These are phyloP conservation scores for Torrubiellomyces zombiae DNA, from an alignment of 2,329 filamentous ascomycete species.

Conservation along the genomic window DNA sequence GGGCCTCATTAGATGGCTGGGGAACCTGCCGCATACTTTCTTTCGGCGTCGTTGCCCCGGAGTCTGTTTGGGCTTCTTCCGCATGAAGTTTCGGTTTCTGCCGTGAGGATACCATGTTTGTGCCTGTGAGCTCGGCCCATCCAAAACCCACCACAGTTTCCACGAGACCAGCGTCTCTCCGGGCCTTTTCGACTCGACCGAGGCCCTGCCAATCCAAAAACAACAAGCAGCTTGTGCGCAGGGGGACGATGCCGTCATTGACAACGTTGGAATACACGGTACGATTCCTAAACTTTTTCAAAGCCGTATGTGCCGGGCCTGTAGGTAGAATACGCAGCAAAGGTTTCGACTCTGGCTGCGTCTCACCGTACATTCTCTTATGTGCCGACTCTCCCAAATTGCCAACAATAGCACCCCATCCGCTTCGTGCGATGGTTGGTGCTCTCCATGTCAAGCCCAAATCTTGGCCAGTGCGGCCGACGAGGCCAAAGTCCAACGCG, in stretches of 20 bases:
- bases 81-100: constrained; percentile 25
- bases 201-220: constrained; percentile 95
- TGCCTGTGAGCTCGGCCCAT: constrained; percentile 75
- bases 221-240: constrained; percentile 87
- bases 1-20: constrained; percentile 49
- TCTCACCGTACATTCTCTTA: constrained; percentile 38
- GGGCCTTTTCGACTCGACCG: constrained; percentile 83
- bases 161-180: constrained; percentile 78
- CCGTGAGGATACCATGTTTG: constrained; percentile 36
- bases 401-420: constrained; percentile 76
- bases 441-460: constrained; percentile 87
- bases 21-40: constrained; percentile 43
- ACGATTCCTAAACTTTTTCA: constrained; percentile 76
- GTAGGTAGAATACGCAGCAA: constrained; percentile 77
- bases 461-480: constrained; percentile 92
- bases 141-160: constrained; percentile 88
- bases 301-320: constrained; percentile 72
- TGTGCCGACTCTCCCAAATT: constrained; percentile 57
- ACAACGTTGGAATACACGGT: constrained; percentile 96
- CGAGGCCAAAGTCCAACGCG: constrained; percentile 85
- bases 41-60: constrained; percentile 18
- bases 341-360: constrained; percentile 71
- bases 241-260: constrained; percentile 89
- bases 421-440: constrained; percentile 67
- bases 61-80: constrained; percentile 15